phyloP scores from a whole-genome alignment of 352 stramenopile genomes.

The Discostella stelligera region DNA sequence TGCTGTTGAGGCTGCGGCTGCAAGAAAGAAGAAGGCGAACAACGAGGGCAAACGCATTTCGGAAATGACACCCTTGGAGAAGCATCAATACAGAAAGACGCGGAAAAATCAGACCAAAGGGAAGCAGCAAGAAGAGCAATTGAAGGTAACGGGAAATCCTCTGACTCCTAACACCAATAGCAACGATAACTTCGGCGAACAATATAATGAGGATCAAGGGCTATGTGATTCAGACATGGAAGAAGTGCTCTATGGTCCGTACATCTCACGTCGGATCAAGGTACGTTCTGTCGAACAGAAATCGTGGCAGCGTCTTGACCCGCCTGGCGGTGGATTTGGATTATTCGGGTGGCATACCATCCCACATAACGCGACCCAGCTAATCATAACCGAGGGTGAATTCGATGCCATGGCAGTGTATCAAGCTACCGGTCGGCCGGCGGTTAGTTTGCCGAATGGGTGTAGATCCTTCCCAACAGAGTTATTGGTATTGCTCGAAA shows the following conservation, averaged over 20 bases:
- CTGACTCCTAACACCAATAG: background rate
- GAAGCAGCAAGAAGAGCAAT: background rate
- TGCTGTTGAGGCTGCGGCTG: background rate
- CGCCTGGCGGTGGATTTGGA: constrained; percentile 93
- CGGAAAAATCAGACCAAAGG: constrained; percentile 11
- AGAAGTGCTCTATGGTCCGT: constrained; percentile 35
- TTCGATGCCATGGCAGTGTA: constrained; percentile 96
- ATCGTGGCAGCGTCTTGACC: constrained; percentile 71
- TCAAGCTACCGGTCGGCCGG: constrained; percentile 84
- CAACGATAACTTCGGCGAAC: background rate
- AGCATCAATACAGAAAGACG: constrained; percentile 26
- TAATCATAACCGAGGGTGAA: constrained; percentile 96
- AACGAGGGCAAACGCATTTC: constrained; percentile 16
- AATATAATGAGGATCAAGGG: constrained; percentile 11
- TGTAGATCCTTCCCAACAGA: constrained; percentile 92
- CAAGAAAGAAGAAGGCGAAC: background rate
- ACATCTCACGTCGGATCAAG: constrained; percentile 75
- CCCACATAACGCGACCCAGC: constrained; percentile 82
- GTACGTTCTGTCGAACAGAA: constrained; percentile 74
- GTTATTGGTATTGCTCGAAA: constrained; percentile 93
- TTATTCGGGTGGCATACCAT: constrained; percentile 99
- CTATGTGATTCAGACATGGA: background rate
- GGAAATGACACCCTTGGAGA: constrained; percentile 34
- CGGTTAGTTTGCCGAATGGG: constrained; percentile 91
- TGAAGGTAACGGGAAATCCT: background rate